Evolutionary conservation across 768 basidiomycete genomes (phyloP), one percentile per base, ranked within the genome.

Genomic region (Pisolithus orientalis): DNA sequence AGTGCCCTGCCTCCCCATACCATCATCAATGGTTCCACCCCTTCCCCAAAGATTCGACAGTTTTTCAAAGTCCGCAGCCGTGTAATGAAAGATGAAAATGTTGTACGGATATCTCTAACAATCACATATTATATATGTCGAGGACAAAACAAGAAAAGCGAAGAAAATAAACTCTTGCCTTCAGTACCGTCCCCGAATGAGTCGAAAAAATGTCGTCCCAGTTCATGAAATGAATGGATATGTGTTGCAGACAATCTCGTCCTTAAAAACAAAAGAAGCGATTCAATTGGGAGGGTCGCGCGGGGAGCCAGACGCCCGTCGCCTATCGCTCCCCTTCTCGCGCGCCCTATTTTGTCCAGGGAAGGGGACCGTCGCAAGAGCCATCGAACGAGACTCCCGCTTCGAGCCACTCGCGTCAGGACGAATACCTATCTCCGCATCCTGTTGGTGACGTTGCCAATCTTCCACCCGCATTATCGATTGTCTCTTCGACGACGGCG

Each of bases 401-500:
- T 44, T 62, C 27, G 58, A 25, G 3, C 57, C 53, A 42, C 44
- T 55, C 4, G 53, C 40, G 1, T 67, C 68, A 3, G 63, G 57
- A 1, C 64, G 68, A 44, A 70, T 13, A 9, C 67, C 67, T 11
- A 68, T 38, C 46, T 68, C 70, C 5, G 65, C 64, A 43, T 80
- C 77, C 49, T 80, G 74, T 63, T 90, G 89, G 59, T 83, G 77
- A 57, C 79, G 78, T 67, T 88, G 84, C 89, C 90, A 91, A 63
- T 90, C 89, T 65, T 90, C 86, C 39, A 91, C 89, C 64, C 90
- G 89, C 74, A 90, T 67, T 63, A 77, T 81, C 39, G 87, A 89
- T 66, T 84, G 65, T 44, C 86, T 80, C 59, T 79, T 82, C 42
- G 84, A 81, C 34, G 79, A 72, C 28, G 71, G 62, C 13, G 65